Conservation (phyloP, 768 basidiomycete genomes). For the Cubamyces sp. region DNA sequence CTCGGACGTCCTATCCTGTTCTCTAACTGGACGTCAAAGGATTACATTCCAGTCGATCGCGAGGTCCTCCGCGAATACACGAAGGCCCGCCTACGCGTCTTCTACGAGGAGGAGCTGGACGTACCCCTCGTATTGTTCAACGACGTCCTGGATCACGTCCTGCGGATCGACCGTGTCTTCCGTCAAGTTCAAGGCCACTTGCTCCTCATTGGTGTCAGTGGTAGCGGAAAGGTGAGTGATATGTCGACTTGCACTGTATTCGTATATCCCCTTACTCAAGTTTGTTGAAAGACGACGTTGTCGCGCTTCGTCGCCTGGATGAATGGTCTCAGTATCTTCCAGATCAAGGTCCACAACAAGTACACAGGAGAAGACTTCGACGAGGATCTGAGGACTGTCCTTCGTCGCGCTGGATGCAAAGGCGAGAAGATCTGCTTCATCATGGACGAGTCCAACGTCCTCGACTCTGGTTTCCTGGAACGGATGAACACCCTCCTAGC, state of each 20-base stretch:
- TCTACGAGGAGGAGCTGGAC: constrained; percentile 98
- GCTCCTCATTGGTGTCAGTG: constrained; percentile 95
- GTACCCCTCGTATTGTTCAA: constrained; percentile 98
- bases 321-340: constrained; percentile 98
- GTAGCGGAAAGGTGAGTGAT: constrained; percentile 87
- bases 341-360: constrained; percentile 99
- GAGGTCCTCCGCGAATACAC: constrained; percentile 94
- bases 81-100: constrained; percentile 95
- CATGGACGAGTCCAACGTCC: constrained; percentile 99
- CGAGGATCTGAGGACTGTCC: constrained; percentile 92
- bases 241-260: no score
- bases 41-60: constrained; percentile 94
- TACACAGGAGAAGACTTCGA: constrained; percentile 99
- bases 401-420: constrained; percentile 95
- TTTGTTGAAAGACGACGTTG: constrained; percentile 76
- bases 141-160: constrained; percentile 96
- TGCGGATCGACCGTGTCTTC: constrained; percentile 98
- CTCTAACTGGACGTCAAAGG: constrained; percentile 98
- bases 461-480: constrained; percentile 98
- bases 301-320: constrained; percentile 99
- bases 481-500: constrained; percentile 99
- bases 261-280: constrained; percentile 21
- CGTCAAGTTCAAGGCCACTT: constrained; percentile 97
- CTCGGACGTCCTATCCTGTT: constrained; percentile 89
- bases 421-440: constrained; percentile 99